These are phyloP conservation scores for Phaeoacremonium minimum DNA, from an alignment of 2,329 filamentous ascomycete species.

Conservation along the genomic window DNA sequence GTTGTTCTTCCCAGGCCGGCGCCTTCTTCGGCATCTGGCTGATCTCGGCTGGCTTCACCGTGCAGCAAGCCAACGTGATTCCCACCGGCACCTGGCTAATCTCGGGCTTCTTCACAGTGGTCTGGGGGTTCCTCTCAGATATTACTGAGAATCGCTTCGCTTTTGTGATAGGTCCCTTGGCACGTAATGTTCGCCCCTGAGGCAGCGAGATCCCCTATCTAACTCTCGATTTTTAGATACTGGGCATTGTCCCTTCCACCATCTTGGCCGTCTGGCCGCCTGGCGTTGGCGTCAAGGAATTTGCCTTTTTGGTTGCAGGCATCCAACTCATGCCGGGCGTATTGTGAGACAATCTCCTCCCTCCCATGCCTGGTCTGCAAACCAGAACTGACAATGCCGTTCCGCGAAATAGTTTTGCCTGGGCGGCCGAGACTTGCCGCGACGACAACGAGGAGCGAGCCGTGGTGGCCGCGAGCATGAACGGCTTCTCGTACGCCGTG, in stretches of 20 bases:
- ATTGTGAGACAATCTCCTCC: slow-evolving; percentile 15
- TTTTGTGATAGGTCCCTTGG: slow-evolving; percentile 14
- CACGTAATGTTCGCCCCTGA: no score
- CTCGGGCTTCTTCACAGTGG: slow-evolving; percentile 8
- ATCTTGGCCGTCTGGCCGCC: slow-evolving; percentile 22
- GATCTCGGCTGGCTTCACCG: slow-evolving; percentile 16
- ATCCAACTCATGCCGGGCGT: slow-evolving; percentile 28
- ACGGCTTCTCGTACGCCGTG: slow-evolving; percentile 24
- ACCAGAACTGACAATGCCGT: neutral
- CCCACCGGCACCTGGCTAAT: slow-evolving; percentile 17
- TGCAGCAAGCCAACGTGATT: slow-evolving; percentile 15
- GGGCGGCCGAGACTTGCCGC: slow-evolving; percentile 25
- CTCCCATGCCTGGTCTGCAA: neutral
- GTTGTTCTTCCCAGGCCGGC: slow-evolving; percentile 18
- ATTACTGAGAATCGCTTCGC: slow-evolving; percentile 13
- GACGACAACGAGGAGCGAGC: slow-evolving; percentile 24
- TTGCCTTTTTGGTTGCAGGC: slow-evolving; percentile 20
- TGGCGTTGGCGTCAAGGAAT: slow-evolving; percentile 17
- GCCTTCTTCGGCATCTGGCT: slow-evolving; percentile 20
- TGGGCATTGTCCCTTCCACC: slow-evolving; percentile 22
- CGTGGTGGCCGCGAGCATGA: slow-evolving; percentile 24
- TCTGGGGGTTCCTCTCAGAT: slow-evolving; percentile 17
- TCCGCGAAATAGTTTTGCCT: slow-evolving; percentile 14
- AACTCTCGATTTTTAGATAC: no score
- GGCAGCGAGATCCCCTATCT: no score